Percentiles rank a stretch among this genome's conserved stretches.
These are phyloP conservation scores for Bauhinia variegata DNA, from an alignment of 306 rosid species.

Conservation along the genomic window DNA sequence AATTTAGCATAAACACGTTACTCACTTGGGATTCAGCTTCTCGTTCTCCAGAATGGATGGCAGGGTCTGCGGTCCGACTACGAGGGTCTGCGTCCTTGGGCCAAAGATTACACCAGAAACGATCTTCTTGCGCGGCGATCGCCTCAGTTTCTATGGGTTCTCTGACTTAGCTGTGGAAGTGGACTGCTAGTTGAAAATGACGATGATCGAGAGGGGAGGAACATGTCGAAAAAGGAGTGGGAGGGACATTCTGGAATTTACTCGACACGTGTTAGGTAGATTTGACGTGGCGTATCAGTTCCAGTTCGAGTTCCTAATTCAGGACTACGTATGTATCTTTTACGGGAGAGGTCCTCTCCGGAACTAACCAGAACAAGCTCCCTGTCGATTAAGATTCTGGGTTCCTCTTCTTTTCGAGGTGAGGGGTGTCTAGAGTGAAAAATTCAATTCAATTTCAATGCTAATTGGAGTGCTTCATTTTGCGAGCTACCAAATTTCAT, in stretches of 20 bases:
- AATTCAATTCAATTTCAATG: too few relatives aligned
- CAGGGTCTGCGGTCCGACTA: slow-evolving; percentile 60
- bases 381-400: too few relatives aligned
- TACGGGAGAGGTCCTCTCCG: background rate
- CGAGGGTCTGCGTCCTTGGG: slow-evolving; percentile 32
- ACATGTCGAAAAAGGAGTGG: background rate
- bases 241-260: slow-evolving; percentile 45
- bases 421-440: too few relatives aligned
- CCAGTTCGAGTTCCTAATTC: too few relatives aligned
- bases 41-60: slow-evolving; percentile 51
- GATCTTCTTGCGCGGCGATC: slow-evolving; percentile 47
- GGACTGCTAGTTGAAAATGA: background rate
- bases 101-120: background rate
- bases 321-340: background rate
- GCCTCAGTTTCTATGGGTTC: background rate
- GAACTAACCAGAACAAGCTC: background rate
- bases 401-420: too few relatives aligned
- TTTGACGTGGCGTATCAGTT: slow-evolving; percentile 48
- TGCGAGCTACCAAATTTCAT: too few relatives aligned
- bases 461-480: too few relatives aligned
- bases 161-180: background rate
- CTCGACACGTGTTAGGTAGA: slow-evolving; percentile 32
- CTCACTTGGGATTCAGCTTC: slow-evolving; percentile 53
- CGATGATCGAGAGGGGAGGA: background rate
- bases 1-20: background rate